A percentile compares a stretch with the other conserved stretches of the same genome.
Evolutionary conservation across 2,329 filamentous ascomycete genomes (phyloP).

Genomic region (Fusarium circinatum): DNA sequence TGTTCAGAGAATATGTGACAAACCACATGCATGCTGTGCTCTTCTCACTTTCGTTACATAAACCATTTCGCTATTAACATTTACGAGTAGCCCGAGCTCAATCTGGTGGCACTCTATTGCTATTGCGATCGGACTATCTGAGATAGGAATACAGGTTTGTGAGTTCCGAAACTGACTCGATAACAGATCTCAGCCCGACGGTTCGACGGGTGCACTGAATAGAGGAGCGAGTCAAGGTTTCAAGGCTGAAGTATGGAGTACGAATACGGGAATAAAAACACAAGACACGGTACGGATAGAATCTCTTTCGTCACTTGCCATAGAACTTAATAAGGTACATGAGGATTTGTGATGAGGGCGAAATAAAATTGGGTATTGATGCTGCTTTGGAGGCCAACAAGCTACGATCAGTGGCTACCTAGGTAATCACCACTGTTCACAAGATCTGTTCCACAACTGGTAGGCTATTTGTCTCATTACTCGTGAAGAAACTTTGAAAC

Average conservation of each 20-base stretch:
- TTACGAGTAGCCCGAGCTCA: neutral
- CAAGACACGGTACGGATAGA: neutral
- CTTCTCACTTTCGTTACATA: neutral
- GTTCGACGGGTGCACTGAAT: neutral
- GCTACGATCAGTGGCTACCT: constrained; percentile 2
- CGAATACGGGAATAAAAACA: constrained; percentile 27
- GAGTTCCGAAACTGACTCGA: neutral
- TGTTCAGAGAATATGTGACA: neutral
- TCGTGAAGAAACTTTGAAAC: neutral
- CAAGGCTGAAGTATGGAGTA: constrained; percentile 15
- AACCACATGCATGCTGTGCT: neutral
- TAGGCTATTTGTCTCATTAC: neutral
- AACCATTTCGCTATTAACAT: neutral
- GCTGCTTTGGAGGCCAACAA: neutral
- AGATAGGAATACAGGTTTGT: neutral
- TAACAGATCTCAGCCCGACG: neutral
- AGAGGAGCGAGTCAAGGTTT: constrained; percentile 15
- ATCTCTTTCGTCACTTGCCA: neutral
- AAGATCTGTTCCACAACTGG: neutral
- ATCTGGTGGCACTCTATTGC: neutral
- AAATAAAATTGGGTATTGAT: constrained; percentile 8
- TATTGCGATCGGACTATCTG: neutral
- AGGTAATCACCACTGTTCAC: neutral
- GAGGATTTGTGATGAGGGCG: neutral
- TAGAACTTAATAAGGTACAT: neutral